Evolutionary conservation across 495 filamentous ascomycete genomes (phyloP).

Genomic region (Tuber microsphaerosporum): DNA sequence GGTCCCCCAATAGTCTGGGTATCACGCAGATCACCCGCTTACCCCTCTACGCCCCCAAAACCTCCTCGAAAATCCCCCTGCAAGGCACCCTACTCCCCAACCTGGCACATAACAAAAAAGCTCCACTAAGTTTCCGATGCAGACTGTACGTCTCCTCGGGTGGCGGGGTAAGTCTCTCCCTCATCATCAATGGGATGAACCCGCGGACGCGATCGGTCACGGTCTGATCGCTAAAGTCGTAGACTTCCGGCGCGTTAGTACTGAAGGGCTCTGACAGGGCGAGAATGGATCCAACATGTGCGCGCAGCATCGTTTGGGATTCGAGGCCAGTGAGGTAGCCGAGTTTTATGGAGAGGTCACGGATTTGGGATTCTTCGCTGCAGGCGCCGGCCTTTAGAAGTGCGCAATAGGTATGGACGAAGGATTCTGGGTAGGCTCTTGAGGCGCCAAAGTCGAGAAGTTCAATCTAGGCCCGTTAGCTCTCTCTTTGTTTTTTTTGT

Average conservation of each 20-base stretch:
- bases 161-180: conserved; percentile 77
- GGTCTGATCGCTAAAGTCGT: conserved; percentile 88
- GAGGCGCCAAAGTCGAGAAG: conserved; percentile 94
- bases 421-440: conserved; percentile 70
- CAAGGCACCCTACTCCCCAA: conserved; percentile 76
- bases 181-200: conserved; percentile 86
- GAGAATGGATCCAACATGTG: conserved; percentile 71
- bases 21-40: background rate
- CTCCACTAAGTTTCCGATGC: conserved; percentile 91
- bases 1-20: background rate
- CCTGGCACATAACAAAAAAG: conserved; percentile 83
- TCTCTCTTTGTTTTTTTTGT: background rate
- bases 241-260: conserved; percentile 65
- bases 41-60: conserved; percentile 37
- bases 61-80: conserved; percentile 68
- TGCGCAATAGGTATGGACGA: conserved; percentile 68
- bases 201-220: conserved; percentile 84
- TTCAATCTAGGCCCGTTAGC: conserved; percentile 53
- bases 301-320: conserved; percentile 71
- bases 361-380: conserved; percentile 56
- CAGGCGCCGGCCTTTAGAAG: conserved; percentile 71
- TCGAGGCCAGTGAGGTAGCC: conserved; percentile 92
- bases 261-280: conserved; percentile 90
- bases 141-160: conserved; percentile 97
- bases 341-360: conserved; percentile 65